Evolutionary conservation across 1,284 basidiomycete genomes (phyloP).

Genomic region (Pholiota adiposa): DNA sequence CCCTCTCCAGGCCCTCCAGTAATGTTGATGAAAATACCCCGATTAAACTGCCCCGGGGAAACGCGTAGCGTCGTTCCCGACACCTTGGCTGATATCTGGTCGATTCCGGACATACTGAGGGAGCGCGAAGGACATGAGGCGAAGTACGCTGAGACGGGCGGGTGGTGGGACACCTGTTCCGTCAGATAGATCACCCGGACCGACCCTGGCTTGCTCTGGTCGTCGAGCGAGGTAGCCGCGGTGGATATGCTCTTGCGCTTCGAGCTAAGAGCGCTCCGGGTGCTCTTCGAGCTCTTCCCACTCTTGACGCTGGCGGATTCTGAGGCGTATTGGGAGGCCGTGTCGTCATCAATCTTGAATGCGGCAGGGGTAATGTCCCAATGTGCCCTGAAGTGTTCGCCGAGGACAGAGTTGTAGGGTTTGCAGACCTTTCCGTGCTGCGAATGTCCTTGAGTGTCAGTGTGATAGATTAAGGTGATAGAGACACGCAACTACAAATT

Average conservation of each 20-base stretch:
- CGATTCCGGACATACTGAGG: constrained; percentile 79
- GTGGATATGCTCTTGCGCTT: constrained; percentile 38
- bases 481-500: constrained; percentile 75
- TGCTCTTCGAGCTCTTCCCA: constrained; percentile 59
- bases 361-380: constrained; percentile 77
- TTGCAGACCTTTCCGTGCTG: constrained; percentile 92
- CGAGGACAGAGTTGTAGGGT: constrained; percentile 94
- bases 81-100: constrained; percentile 93
- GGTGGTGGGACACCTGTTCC: constrained; percentile 93
- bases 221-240: constrained; percentile 16
- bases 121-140: constrained; percentile 77
- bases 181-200: constrained; percentile 63
- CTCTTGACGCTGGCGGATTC: constrained; percentile 64
- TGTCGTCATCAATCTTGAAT: constrained; percentile 50
- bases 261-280: constrained; percentile 56
- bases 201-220: constrained; percentile 25
- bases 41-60: constrained; percentile 81
- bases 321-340: constrained; percentile 45
- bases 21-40: constrained; percentile 86
- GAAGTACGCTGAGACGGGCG: constrained; percentile 90
- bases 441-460: constrained; percentile 8
- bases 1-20: constrained; percentile 79
- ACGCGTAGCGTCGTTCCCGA: constrained; percentile 87
- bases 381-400: constrained; percentile 90
- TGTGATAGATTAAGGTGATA: neutral